A percentile compares a stretch with the other conserved stretches of the same genome.
Evolutionary conservation across 352 stramenopile genomes (phyloP).

Genomic region (Globisporangium cystogenes): DNA sequence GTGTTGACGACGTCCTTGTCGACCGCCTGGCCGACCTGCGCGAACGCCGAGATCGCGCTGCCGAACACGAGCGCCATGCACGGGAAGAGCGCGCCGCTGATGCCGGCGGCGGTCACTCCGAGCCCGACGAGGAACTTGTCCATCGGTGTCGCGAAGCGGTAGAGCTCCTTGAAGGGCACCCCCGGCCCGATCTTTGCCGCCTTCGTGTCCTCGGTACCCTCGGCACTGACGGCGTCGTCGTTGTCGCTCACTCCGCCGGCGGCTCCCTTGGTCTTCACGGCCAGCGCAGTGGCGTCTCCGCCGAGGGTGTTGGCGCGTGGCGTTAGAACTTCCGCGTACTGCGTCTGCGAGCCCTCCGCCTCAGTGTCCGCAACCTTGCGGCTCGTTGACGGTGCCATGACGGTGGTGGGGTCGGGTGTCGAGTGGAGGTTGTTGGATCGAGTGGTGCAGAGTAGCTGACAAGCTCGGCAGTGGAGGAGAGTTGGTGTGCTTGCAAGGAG

Average conservation of each 20-base stretch:
- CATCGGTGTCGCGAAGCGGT: background rate
- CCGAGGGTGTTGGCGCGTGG: background rate
- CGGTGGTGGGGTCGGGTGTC: background rate
- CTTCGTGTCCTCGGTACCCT: background rate
- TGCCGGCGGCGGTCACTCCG: background rate
- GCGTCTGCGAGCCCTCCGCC: background rate
- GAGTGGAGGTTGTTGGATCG: too few species aligned
- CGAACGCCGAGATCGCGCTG: slow-evolving; percentile 13
- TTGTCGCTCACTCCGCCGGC: background rate
- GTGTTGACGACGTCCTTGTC: slow-evolving; percentile 10
- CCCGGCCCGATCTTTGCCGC: too few species aligned
- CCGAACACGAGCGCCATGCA: slow-evolving; percentile 13
- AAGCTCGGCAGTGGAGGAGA: too few species aligned
- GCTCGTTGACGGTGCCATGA: background rate
- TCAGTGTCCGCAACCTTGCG: background rate
- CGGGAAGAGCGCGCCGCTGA: background rate
- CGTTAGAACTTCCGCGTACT: background rate
- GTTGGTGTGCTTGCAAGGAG: too few species aligned
- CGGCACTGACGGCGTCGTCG: background rate
- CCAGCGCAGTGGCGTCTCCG: background rate
- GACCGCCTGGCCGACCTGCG: background rate
- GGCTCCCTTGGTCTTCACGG: background rate
- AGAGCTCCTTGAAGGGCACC: too few species aligned
- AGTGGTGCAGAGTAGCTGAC: too few species aligned
- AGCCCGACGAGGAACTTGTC: background rate